Percentiles rank a stretch among this genome's conserved stretches.
phyloP scores from a whole-genome alignment of 148 eudicot species.

The Vaccinium darrowii region DNA sequence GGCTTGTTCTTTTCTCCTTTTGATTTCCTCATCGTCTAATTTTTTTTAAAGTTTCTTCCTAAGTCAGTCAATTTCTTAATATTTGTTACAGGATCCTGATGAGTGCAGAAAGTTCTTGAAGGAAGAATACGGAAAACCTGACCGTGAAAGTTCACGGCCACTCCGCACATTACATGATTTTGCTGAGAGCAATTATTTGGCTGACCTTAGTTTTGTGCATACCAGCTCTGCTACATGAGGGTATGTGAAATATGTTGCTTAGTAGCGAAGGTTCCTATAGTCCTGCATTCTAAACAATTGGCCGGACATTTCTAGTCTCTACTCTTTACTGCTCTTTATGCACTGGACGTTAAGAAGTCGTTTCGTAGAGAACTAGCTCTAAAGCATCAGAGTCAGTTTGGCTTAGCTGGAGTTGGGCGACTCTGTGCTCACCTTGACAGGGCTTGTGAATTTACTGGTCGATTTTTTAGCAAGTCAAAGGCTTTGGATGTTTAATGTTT shows the following conservation, averaged over 20 bases:
- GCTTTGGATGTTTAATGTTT: too few relatives aligned
- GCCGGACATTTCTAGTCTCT: background rate
- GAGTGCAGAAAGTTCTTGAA: slow-evolving; percentile 63
- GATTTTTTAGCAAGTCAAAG: background rate
- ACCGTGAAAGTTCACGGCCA: slow-evolving; percentile 53
- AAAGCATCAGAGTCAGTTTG: background rate
- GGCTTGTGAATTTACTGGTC: background rate
- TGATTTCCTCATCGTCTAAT: background rate
- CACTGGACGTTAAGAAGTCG: background rate
- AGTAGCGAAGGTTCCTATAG: background rate
- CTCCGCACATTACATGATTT: slow-evolving; percentile 84
- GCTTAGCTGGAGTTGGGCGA: background rate
- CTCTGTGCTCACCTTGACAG: background rate
- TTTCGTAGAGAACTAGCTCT: background rate
- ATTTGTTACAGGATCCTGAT: slow-evolving; percentile 58
- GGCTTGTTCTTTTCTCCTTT: background rate
- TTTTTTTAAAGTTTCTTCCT: background rate
- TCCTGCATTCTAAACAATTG: background rate
- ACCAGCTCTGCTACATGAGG: slow-evolving; percentile 36
- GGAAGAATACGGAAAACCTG: slow-evolving; percentile 56
- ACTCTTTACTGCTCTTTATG: background rate
- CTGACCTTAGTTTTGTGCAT: slow-evolving; percentile 61
- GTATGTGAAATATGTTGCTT: slow-evolving; percentile 25
- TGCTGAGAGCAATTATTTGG: slow-evolving; percentile 87
- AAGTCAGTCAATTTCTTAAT: background rate